Percentiles rank a stretch among this genome's conserved stretches.
These are phyloP conservation scores for Phytophthora cactorum DNA, from an alignment of 352 stramenopile species.

Conservation along the genomic window DNA sequence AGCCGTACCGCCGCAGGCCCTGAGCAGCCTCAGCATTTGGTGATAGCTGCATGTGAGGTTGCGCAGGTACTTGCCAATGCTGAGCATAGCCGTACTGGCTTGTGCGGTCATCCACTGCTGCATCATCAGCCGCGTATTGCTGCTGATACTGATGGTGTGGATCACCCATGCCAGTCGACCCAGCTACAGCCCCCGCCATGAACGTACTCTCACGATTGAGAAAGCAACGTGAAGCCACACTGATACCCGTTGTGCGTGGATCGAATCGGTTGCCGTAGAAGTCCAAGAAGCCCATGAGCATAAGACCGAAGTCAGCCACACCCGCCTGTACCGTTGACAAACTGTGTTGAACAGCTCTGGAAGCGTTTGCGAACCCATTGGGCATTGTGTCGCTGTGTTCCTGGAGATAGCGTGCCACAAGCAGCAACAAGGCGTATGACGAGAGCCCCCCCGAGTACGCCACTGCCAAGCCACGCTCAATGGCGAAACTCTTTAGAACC, in stretches of 20 bases:
- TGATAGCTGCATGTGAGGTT: slow-evolving; percentile 45
- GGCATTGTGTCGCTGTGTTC: slow-evolving; percentile 78
- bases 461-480: slow-evolving; percentile 93
- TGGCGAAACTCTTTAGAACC: slow-evolving; percentile 95
- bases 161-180: slow-evolving; percentile 29
- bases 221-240: slow-evolving; percentile 82
- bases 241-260: slow-evolving; percentile 91
- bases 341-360: slow-evolving; percentile 60
- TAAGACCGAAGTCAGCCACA: slow-evolving; percentile 91
- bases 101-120: slow-evolving; percentile 58
- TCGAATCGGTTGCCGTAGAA: slow-evolving; percentile 97
- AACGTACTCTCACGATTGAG: slow-evolving; percentile 77
- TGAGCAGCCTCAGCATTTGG: slow-evolving; percentile 65
- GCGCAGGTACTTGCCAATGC: slow-evolving; percentile 67
- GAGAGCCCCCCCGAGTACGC: slow-evolving; percentile 97
- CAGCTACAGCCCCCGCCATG: slow-evolving; percentile 26
- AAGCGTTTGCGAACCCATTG: slow-evolving; percentile 70
- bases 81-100: slow-evolving; percentile 52
- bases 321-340: slow-evolving; percentile 64
- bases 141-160: slow-evolving; percentile 52
- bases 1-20: slow-evolving; percentile 68
- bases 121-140: slow-evolving; percentile 53
- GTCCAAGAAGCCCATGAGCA: slow-evolving; percentile 97
- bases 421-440: slow-evolving; percentile 95
- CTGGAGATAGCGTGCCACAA: slow-evolving; percentile 95